Evolutionary conservation across 169 alveolate species (phyloP), one percentile per base, ranked within the genome.

Genomic region (Sarcocystis neurona): DNA sequence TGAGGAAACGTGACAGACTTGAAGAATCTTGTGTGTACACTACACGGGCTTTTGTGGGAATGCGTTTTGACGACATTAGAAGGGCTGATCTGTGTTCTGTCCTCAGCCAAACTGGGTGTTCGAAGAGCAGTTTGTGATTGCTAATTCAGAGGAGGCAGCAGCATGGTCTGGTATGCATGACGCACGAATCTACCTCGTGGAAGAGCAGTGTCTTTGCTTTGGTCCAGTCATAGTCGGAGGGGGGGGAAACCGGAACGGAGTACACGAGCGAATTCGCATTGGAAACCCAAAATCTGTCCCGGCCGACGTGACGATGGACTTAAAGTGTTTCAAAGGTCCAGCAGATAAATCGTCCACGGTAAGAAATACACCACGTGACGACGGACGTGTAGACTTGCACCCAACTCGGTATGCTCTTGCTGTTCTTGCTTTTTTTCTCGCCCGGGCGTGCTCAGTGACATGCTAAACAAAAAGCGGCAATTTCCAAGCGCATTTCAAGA

Each of bases 51-150:
- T n/a, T n/a, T n/a, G n/a, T n/a, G n/a, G n/a, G n/a, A n/a, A n/a
- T n/a, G n/a, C n/a, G n/a, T n/a, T n/a, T n/a, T n/a, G n/a, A n/a
- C n/a, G n/a, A n/a, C n/a, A n/a, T n/a, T n/a, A n/a, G n/a, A n/a
- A n/a, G n/a, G n/a, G n/a, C n/a, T 66, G 46, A 66, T 32, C 56
- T 15, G 27, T 1, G 23, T 72, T 75, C 50, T 3, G 3, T 47
- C n/a, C 41, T 74, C 92, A 89, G 92, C 89, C 94, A 18, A 98
- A 98, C 90, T 84, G 95, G 70, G 96, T 98, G 82, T 98, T 98
- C 87, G 99, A 98, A 90, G 99, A 98, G 72, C 97, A 98, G 92
- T 97, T 96, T 39, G 97, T 96, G 1, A 95, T 97, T n/a, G 95
- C 97, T 41, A 94, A 97, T 32, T 88, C 90, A 85, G 95, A 93